phyloP scores from a whole-genome alignment of 495 filamentous ascomycete species.

The Penicillium waksmanii region DNA sequence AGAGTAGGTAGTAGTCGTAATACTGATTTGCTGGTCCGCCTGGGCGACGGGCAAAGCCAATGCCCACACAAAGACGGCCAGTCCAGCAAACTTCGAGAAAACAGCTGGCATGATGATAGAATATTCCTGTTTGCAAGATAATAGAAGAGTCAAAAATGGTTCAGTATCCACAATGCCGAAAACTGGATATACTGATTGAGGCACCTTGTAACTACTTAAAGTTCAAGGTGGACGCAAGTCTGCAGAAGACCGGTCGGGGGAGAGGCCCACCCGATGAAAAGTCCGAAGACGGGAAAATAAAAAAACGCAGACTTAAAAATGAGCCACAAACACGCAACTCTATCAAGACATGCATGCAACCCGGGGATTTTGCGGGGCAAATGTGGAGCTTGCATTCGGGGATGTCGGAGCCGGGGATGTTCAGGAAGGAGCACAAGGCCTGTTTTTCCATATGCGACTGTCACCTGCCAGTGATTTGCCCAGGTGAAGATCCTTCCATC shows the following conservation, averaged over 20 bases:
- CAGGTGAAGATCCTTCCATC: too few species aligned
- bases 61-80: slow-evolving; percentile 3
- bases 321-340: slow-evolving; percentile 2
- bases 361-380: slow-evolving; percentile 2
- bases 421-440: not conserved
- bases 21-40: slow-evolving; percentile 12
- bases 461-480: too few species aligned
- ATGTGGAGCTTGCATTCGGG: not conserved
- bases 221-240: not conserved
- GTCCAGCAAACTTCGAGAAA: not conserved
- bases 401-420: not conserved
- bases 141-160: not conserved
- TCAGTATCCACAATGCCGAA: too few species aligned
- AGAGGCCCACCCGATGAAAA: not conserved
- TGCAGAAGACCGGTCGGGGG: not conserved
- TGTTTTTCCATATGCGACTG: not conserved
- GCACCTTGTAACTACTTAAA: not conserved
- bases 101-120: slow-evolving; percentile 6
- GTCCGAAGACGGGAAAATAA: slow-evolving; percentile 3
- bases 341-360: not conserved
- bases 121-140: not conserved
- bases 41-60: not conserved
- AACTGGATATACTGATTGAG: too few species aligned
- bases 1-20: slow-evolving; percentile 11
- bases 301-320: not conserved